phyloP scores from a whole-genome alignment of 305 asterid species.

The Rubia balearica region DNA sequence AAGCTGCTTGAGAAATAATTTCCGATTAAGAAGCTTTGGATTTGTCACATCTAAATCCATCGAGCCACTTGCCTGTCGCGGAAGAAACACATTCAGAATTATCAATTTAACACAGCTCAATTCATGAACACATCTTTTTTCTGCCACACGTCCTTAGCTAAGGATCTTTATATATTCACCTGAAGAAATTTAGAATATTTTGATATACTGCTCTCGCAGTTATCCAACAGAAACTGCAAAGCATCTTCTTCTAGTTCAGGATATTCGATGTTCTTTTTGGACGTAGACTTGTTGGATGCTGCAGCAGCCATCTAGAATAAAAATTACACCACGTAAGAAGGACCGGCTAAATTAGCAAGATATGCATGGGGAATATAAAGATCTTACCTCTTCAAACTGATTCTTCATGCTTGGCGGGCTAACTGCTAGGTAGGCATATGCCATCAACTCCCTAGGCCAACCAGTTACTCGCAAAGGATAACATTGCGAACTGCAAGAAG shows the following conservation, averaged over 20 bases:
- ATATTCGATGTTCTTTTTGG: slow-evolving; percentile 50
- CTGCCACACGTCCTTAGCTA: background rate
- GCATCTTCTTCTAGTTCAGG: slow-evolving; percentile 84
- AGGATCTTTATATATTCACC: slow-evolving; percentile 23
- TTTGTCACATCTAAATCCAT: slow-evolving; percentile 90
- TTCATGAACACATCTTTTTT: background rate
- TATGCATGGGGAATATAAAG: background rate
- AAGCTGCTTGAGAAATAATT: slow-evolving; percentile 77
- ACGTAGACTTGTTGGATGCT: slow-evolving; percentile 60
- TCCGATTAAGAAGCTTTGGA: slow-evolving; percentile 84
- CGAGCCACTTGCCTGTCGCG: slow-evolving; percentile 65
- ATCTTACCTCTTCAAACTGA: slow-evolving; percentile 62
- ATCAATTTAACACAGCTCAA: background rate
- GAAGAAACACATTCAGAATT: slow-evolving; percentile 7
- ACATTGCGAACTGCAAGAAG: slow-evolving; percentile 56
- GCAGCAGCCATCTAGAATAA: slow-evolving; percentile 78
- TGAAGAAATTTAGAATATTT: slow-evolving; percentile 89
- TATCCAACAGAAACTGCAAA: slow-evolving; percentile 66
- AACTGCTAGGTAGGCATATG: slow-evolving; percentile 83
- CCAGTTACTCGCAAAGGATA: slow-evolving; percentile 85
- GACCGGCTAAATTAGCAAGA: background rate
- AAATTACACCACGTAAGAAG: background rate
- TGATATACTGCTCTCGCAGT: slow-evolving; percentile 72
- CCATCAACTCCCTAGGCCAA: slow-evolving; percentile 94
- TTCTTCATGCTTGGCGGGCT: slow-evolving; percentile 76